Conservation (phyloP, 2,329 filamentous ascomycete genomes). For the Fusarium nanum region DNA sequence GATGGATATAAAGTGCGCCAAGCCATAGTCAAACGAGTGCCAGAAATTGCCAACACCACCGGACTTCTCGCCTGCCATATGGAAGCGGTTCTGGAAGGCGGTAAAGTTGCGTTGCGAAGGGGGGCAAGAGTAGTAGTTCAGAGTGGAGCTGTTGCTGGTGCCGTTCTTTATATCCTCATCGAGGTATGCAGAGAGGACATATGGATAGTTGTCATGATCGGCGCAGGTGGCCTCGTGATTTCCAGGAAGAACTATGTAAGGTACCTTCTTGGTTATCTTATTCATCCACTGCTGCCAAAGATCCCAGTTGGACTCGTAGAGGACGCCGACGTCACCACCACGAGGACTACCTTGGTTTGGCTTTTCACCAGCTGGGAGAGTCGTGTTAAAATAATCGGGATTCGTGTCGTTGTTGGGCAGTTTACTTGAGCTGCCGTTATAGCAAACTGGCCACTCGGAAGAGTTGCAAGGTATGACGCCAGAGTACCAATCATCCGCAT, state of each 20-base stretch:
- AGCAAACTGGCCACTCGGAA: not conserved
- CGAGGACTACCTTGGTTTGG: conserved; percentile 1
- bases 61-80: not conserved
- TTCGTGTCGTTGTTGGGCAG: not conserved
- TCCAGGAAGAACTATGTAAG: not conserved
- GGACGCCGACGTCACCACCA: not conserved
- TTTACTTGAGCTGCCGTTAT: not conserved
- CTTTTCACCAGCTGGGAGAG: not conserved
- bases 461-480: not conserved
- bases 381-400: not conserved
- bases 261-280: not conserved
- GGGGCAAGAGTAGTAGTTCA: conserved; percentile 1
- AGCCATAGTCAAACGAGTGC: not conserved
- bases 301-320: conserved; percentile 13
- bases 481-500: conserved; percentile 14
- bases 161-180: not conserved
- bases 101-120: conserved; percentile 11
- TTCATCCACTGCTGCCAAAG: conserved; percentile 22
- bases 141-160: not conserved
- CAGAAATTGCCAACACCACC: not conserved
- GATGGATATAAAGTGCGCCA: conserved; percentile 6
- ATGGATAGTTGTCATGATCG: not conserved
- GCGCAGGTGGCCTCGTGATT: not conserved
- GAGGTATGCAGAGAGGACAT: not conserved
- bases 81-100: conserved; percentile 2